Conservation (phyloP, 2,329 filamentous ascomycete species). For the Colletotrichum tabaci region DNA sequence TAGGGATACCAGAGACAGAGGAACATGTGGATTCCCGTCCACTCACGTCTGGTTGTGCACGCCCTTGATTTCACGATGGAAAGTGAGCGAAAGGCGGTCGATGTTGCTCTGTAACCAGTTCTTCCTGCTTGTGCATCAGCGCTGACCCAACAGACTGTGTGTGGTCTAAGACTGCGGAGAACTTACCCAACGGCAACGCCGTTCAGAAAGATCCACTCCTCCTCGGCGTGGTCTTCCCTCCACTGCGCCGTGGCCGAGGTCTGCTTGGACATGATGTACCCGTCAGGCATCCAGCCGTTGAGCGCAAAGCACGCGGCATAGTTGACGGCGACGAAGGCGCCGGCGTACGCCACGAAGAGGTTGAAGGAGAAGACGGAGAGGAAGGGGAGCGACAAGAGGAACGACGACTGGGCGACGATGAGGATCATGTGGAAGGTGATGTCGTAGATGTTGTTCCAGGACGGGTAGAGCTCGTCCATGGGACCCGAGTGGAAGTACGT, state of each 20-base stretch:
- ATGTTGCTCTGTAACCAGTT: slow-evolving; percentile 81
- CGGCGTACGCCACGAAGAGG: slow-evolving; percentile 56
- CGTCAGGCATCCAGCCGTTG: slow-evolving; percentile 63
- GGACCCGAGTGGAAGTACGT: slow-evolving; percentile 19
- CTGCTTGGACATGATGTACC: slow-evolving; percentile 62
- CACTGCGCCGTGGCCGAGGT: slow-evolving; percentile 49
- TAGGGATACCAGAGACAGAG: no score
- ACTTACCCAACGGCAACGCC: slow-evolving; percentile 76
- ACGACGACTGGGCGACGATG: slow-evolving; percentile 64
- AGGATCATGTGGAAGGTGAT: slow-evolving; percentile 19
- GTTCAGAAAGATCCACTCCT: slow-evolving; percentile 86
- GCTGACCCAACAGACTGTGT: not conserved
- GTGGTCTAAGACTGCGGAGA: no score
- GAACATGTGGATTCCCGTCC: fast-evolving
- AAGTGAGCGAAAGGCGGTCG: slow-evolving; percentile 79
- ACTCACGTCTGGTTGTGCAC: slow-evolving; percentile 79
- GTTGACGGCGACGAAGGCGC: slow-evolving; percentile 65
- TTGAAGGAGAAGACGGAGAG: slow-evolving; percentile 62
- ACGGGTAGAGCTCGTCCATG: slow-evolving; percentile 35
- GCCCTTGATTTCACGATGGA: slow-evolving; percentile 78
- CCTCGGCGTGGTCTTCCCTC: slow-evolving; percentile 62
- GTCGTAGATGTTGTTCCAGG: slow-evolving; percentile 20
- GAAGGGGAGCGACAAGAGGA: slow-evolving; percentile 71
- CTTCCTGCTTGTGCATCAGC: slow-evolving; percentile 53
- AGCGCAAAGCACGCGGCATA: slow-evolving; percentile 62